Conservation (phyloP, 169 alveolate species). For the Theileria sp. region DNA sequence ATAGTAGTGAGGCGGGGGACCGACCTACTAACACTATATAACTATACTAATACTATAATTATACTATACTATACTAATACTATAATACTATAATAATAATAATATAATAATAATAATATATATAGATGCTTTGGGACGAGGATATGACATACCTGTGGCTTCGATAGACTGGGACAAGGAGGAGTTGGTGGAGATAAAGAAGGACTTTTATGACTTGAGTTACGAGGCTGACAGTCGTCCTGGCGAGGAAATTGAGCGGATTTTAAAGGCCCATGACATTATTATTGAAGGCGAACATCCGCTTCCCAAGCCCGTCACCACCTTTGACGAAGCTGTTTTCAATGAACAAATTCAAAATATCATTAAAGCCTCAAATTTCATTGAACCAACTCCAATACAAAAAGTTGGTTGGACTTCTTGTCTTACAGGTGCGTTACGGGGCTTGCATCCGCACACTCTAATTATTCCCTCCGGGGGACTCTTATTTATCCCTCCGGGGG, state of each 20-base stretch:
- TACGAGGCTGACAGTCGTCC: constrained; percentile 63
- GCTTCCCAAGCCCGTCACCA: constrained; percentile 67
- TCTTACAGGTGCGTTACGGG: constrained; percentile 49
- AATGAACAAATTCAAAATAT: constrained; percentile 69
- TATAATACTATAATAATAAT: too few species aligned
- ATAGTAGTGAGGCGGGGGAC: too few species aligned
- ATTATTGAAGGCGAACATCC: constrained; percentile 69
- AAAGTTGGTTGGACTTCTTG: constrained; percentile 78
- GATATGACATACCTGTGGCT: constrained; percentile 28
- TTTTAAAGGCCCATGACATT: constrained; percentile 57
- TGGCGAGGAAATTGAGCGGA: constrained; percentile 72
- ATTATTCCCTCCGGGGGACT: too few species aligned
- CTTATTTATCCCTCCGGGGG: constrained; percentile 33
- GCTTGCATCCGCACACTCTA: background rate
- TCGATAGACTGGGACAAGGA: constrained; percentile 68
- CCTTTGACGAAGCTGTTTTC: constrained; percentile 73
- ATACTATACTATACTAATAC: too few species aligned
- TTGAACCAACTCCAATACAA: constrained; percentile 87
- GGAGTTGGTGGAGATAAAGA: constrained; percentile 68
- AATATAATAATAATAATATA: too few species aligned
- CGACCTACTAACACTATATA: too few species aligned
- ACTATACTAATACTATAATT: too few species aligned
- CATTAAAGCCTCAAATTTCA: constrained; percentile 65
- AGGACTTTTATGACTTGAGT: constrained; percentile 64
- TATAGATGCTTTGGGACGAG: background rate